phyloP scores from a whole-genome alignment of 2,329 filamentous ascomycete genomes.

The Nannizziopsis arthrosporioides region DNA sequence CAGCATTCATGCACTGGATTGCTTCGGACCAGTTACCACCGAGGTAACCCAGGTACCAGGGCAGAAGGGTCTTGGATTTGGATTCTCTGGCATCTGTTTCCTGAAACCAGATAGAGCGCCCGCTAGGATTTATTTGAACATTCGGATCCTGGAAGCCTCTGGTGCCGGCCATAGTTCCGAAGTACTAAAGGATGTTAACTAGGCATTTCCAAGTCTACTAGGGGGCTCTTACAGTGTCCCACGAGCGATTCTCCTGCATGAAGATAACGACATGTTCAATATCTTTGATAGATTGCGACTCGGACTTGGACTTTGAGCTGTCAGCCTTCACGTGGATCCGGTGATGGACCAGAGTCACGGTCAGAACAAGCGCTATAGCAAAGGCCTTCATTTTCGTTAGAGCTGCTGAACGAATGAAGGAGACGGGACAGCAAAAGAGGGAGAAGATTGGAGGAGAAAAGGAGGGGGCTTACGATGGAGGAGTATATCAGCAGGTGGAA shows the following conservation, averaged over 20 bases:
- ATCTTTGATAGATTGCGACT: slow-evolving; percentile 36
- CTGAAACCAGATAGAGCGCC: slow-evolving; percentile 39
- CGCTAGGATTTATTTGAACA: slow-evolving; percentile 39
- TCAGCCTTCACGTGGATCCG: slow-evolving; percentile 5
- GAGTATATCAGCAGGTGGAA: slow-evolving; percentile 6
- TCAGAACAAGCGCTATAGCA: slow-evolving; percentile 3
- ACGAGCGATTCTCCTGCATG: slow-evolving; percentile 43
- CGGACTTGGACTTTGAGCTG: slow-evolving; percentile 7
- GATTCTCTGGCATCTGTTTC: slow-evolving; percentile 25
- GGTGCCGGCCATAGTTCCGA: slow-evolving; percentile 46
- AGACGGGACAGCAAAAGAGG: not conserved
- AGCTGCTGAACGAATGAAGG: not conserved
- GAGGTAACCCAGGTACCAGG: slow-evolving; percentile 46
- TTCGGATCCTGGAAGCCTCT: slow-evolving; percentile 48
- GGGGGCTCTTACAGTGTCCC: slow-evolving; percentile 24
- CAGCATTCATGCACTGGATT: slow-evolving; percentile 45
- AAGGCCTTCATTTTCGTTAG: slow-evolving; percentile 5
- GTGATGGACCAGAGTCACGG: slow-evolving; percentile 10
- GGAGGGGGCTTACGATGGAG: not conserved
- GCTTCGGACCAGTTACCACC: slow-evolving; percentile 41
- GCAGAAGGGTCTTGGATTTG: slow-evolving; percentile 37
- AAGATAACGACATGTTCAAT: slow-evolving; percentile 48
- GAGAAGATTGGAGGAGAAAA: not conserved
- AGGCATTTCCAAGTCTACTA: not conserved
- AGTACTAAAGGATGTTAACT: slow-evolving; percentile 33